phyloP scores from a whole-genome alignment of 2,329 filamentous ascomycete genomes.

The Epichloe elymi region DNA sequence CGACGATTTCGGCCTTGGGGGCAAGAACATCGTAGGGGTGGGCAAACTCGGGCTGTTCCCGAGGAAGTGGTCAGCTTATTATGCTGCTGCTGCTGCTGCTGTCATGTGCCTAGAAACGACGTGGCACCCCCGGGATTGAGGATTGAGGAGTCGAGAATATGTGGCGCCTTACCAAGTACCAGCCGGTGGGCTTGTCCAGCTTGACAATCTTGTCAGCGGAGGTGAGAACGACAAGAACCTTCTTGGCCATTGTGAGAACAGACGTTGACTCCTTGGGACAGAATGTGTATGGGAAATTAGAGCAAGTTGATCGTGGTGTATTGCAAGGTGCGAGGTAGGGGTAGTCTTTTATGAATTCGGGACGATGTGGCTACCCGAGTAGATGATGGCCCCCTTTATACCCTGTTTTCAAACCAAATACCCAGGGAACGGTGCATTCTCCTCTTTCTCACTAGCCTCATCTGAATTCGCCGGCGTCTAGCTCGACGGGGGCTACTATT shows the following conservation, averaged over 20 bases:
- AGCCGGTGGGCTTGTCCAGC: constrained; percentile 47
- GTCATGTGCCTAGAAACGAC: too few species aligned
- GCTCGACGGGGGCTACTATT: neutral
- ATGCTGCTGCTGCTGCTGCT: too few species aligned
- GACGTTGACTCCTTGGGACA: neutral
- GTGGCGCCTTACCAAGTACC: constrained; percentile 45
- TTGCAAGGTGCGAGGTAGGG: neutral
- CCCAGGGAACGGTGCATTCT: neutral
- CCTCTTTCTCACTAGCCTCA: neutral
- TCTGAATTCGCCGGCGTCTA: neutral
- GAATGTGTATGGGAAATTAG: neutral
- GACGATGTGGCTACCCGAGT: too few species aligned
- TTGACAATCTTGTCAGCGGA: constrained; percentile 39
- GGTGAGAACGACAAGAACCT: constrained; percentile 59
- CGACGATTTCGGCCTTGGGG: constrained; percentile 37
- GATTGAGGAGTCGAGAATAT: too few species aligned
- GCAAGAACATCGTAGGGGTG: constrained; percentile 47
- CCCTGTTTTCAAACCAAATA: neutral
- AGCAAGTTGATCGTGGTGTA: neutral
- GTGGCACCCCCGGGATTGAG: too few species aligned
- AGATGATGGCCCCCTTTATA: neutral
- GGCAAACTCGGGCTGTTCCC: constrained; percentile 42
- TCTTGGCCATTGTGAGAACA: constrained; percentile 31
- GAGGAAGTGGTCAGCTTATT: too few species aligned
- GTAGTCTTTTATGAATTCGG: too few species aligned